A percentile compares a stretch with the other conserved stretches of the same genome.
Evolutionary conservation across 192 early-diverging fungal genomes (phyloP).

Genomic region (Cladochytrium replicatum): DNA sequence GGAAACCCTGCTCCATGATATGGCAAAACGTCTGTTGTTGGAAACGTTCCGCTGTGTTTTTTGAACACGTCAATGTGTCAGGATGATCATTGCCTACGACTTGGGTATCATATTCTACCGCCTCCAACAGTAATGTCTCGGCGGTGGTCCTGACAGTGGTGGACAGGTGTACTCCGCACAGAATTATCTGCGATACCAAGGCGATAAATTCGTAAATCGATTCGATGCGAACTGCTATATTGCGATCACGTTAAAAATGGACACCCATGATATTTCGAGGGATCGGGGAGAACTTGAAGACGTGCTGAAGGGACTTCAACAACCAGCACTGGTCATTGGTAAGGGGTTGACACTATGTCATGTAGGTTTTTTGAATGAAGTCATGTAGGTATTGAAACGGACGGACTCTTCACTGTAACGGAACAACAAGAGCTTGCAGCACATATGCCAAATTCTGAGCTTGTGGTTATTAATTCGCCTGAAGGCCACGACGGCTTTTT

Average conservation of each 20-base stretch:
- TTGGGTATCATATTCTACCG: too few relatives aligned
- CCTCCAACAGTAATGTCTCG: too few relatives aligned
- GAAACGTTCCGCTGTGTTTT: too few relatives aligned
- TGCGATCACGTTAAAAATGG: slow-evolving; percentile 88
- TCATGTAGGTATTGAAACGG: slow-evolving; percentile 86
- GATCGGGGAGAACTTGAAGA: slow-evolving; percentile 48
- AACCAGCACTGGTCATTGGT: slow-evolving; percentile 86
- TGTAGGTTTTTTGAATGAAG: too few relatives aligned
- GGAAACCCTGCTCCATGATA: too few relatives aligned
- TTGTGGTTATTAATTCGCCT: slow-evolving; percentile 78
- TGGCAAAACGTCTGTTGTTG: too few relatives aligned
- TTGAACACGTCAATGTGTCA: too few relatives aligned
- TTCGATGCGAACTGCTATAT: slow-evolving; percentile 99
- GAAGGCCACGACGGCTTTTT: slow-evolving; percentile 98
- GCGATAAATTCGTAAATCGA: slow-evolving; percentile 82
- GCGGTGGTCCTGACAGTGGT: too few relatives aligned
- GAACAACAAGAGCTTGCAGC: slow-evolving; percentile 93
- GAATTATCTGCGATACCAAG: slow-evolving; percentile 96
- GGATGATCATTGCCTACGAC: too few relatives aligned
- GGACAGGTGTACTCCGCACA: slow-evolving; percentile 96
- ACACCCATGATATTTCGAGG: slow-evolving; percentile 75
- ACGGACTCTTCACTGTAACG: slow-evolving; percentile 89
- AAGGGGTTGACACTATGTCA: slow-evolving; percentile 4
- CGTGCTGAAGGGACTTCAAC: slow-evolving; percentile 55
- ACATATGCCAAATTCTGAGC: slow-evolving; percentile 71